Evolutionary conservation across 768 basidiomycete species (phyloP), one percentile per base, ranked within the genome.

Genomic region (Trametes gibbosa): DNA sequence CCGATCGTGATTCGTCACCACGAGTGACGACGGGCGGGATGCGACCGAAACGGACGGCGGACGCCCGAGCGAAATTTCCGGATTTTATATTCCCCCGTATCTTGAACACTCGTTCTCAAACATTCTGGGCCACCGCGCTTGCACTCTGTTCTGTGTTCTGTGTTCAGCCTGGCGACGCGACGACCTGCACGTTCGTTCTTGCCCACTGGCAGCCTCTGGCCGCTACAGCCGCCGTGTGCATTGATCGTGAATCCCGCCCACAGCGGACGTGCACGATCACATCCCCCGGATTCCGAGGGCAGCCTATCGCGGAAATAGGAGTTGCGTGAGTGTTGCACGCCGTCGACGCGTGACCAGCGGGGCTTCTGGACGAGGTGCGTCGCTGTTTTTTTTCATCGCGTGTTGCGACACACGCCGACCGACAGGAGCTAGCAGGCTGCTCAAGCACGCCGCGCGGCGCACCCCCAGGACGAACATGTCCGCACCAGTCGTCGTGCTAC

Each of bases 391-490:
- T 34, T n/a, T n/a, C n/a, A n/a, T n/a, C 42, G n/a, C 43, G 23
- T 35, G 32, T 42, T 17, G 37, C 29, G n/a, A 25, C 5, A 32
- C 17, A 46, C 23, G 14, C 34, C 24, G 23, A 27, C 21, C 35
- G 40, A 12, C 12, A 3, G 19, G 19, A 37, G 3, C 35, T 23
- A 21, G 43, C 21, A 16, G 45, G 34, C 37, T 34, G 53, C 46
- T 55, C 55, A 47, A 56, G 37, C 21, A 23, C 55, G 54, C n/a
- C 37, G 37, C 19, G 37, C 29, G 24, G 46, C 46, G n/a, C n/a
- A n/a, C n/a, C n/a, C n/a, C n/a, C 47, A 4, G 39, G 39, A 56
- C 49, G 55, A 56, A 56, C 39, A 39, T 47, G 55, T 42, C 55
- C 55, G 47, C 47, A 39, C 21, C 47, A 32, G 10, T 37, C 17